Conservation (phyloP, 73 alveolate species). For the Tetrahymena thermophila region DNA sequence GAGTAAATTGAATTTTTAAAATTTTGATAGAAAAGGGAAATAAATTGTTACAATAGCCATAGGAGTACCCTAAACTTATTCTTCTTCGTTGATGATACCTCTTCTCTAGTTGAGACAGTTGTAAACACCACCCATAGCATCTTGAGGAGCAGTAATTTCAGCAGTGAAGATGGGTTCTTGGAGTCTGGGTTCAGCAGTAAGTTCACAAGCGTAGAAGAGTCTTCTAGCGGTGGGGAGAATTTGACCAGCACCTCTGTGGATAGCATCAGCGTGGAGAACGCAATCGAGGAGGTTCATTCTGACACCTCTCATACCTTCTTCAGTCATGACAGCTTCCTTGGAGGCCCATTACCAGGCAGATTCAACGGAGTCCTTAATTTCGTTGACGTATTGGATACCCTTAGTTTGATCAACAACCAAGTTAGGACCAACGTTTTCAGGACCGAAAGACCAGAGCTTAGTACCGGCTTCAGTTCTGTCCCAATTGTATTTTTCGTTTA, state of each 20-base stretch:
- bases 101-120: constrained; percentile 90
- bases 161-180: constrained; percentile 97
- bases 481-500: constrained; percentile 88
- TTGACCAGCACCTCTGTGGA: constrained; percentile 99
- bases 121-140: constrained; percentile 95
- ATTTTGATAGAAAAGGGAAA: background rate
- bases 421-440: constrained; percentile 94
- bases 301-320: constrained; percentile 97
- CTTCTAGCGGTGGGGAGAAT: constrained; percentile 99
- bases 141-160: constrained; percentile 93
- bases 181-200: constrained; percentile 95
- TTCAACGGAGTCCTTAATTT: constrained; percentile 94
- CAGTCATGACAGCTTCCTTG: constrained; percentile 95
- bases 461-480: constrained; percentile 58
- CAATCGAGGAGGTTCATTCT: constrained; percentile 88
- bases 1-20: background rate
- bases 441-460: constrained; percentile 98
- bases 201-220: constrained; percentile 91
- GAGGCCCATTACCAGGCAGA: constrained; percentile 98
- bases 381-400: constrained; percentile 92
- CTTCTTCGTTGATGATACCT: constrained; percentile 95
- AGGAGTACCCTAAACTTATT: constrained; percentile 93
- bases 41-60: constrained; percentile 59
- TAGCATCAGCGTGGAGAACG: constrained; percentile 93
- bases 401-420: constrained; percentile 87